Evolutionary conservation across 768 basidiomycete genomes (phyloP).

Genomic region (Myochromella boudieri): DNA sequence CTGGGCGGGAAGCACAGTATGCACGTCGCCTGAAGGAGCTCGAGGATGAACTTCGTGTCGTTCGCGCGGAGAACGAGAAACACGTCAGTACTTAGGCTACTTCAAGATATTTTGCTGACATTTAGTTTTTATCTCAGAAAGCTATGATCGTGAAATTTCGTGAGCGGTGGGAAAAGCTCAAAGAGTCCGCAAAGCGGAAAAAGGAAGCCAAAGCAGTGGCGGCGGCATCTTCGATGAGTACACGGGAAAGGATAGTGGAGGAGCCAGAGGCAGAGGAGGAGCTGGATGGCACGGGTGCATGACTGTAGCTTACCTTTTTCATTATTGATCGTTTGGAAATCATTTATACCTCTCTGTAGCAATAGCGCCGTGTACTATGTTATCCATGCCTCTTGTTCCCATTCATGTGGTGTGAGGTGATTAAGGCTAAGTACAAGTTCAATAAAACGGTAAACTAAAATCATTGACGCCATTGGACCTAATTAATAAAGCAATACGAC

Average conservation of each 20-base stretch:
- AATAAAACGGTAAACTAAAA: no score
- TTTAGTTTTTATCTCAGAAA: conserved; percentile 52
- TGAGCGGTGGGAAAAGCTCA: conserved; percentile 87
- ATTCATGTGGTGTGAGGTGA: no score
- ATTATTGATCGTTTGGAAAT: not conserved
- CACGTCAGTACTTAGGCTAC: conserved; percentile 48
- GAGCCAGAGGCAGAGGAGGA: conserved; percentile 60
- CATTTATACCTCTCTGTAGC: conserved; percentile 9
- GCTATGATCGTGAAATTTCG: conserved; percentile 79
- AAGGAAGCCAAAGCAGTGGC: conserved; percentile 69
- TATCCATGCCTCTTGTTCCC: not conserved
- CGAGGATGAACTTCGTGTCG: conserved; percentile 69
- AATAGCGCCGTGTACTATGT: conserved; percentile 9
- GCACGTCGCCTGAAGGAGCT: conserved; percentile 72
- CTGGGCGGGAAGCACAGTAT: conserved; percentile 56
- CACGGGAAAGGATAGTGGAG: conserved; percentile 74
- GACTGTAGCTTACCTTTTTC: conserved; percentile 6
- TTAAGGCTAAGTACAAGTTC: no score
- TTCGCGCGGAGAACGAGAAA: conserved; percentile 77
- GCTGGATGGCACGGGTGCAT: conserved; percentile 34
- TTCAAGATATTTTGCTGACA: not conserved
- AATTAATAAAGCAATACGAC: no score
- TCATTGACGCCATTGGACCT: no score
- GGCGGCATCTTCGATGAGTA: conserved; percentile 40
- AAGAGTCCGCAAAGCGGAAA: conserved; percentile 85